Conservation (phyloP, 1,139 yeast species). For the Saccharomyces hybrid region DNA sequence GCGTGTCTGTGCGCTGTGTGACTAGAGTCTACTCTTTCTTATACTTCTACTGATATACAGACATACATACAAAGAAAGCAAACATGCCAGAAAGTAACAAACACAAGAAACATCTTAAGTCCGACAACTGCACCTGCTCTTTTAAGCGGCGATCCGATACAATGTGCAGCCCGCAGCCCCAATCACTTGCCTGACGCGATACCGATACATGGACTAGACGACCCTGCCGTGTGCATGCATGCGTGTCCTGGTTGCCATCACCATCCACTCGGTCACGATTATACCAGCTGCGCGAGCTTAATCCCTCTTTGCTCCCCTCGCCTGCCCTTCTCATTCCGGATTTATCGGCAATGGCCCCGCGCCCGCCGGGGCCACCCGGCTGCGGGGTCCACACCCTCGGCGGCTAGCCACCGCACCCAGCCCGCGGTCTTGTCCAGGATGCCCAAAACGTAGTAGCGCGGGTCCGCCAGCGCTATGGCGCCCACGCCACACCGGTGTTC, state of each 20-base stretch:
- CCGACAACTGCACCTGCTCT: not conserved
- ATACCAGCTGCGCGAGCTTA: not conserved
- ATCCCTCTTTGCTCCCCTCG: slow-evolving; percentile 1
- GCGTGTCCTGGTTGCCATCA: not conserved
- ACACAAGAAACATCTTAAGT: not conserved
- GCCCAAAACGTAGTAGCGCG: slow-evolving; percentile 15
- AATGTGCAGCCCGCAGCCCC: not conserved
- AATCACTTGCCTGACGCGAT: not conserved
- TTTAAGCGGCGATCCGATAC: not conserved
- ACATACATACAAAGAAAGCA: not conserved
- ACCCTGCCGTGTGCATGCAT: not conserved
- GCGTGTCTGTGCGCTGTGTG: not conserved
- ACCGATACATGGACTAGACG: not conserved
- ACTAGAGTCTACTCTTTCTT: not conserved
- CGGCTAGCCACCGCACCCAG: not conserved
- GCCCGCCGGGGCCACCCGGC: slow-evolving; percentile 1
- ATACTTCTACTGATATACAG: not conserved
- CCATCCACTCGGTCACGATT: not conserved
- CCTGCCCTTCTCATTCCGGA: not conserved
- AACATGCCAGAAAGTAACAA: not conserved
- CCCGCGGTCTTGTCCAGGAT: slow-evolving; percentile 11
- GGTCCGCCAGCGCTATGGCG: not conserved
- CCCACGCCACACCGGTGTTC: slow-evolving; percentile 4
- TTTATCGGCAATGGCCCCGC: not conserved
- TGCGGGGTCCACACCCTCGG: not conserved